A percentile compares a stretch with the other conserved stretches of the same genome.
phyloP scores from a whole-genome alignment of 345 rosid species.

The Garcia nutans region DNA sequence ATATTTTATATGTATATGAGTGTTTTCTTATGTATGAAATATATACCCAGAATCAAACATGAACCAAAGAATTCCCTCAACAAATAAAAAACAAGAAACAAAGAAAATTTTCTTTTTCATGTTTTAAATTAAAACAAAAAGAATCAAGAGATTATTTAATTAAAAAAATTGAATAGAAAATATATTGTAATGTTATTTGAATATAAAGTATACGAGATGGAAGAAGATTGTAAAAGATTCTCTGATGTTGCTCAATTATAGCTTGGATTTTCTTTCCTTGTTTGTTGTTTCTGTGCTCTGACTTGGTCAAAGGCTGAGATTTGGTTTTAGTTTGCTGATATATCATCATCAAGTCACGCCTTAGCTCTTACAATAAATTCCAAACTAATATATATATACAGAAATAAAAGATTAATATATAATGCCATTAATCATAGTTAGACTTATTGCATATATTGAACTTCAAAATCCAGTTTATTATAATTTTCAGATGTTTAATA shows the following conservation, averaged over 20 bases:
- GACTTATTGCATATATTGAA: too few relatives aligned
- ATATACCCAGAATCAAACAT: not conserved
- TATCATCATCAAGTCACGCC: slow-evolving; percentile 4
- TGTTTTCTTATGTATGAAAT: not conserved
- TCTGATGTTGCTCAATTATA: slow-evolving; percentile 34
- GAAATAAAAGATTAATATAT: too few relatives aligned
- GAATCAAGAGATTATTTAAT: not conserved
- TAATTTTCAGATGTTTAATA: too few relatives aligned
- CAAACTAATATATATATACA: not conserved
- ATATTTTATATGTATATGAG: not conserved
- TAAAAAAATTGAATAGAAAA: not conserved
- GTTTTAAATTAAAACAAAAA: not conserved
- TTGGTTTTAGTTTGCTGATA: slow-evolving; percentile 12
- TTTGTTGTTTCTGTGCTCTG: slow-evolving; percentile 35
- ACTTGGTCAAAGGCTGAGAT: slow-evolving; percentile 45
- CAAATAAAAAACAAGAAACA: not conserved
- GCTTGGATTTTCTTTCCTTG: slow-evolving; percentile 38
- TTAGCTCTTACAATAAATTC: not conserved
- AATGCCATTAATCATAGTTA: too few relatives aligned
- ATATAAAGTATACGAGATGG: not conserved
- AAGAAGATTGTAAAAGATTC: slow-evolving; percentile 35
- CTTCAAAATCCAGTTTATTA: too few relatives aligned
- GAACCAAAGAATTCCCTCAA: not conserved
- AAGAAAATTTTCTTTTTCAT: not conserved
- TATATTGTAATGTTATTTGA: not conserved